Evolutionary conservation across 1,284 basidiomycete species (phyloP).

Genomic region (Ceratobasidium sp.): DNA sequence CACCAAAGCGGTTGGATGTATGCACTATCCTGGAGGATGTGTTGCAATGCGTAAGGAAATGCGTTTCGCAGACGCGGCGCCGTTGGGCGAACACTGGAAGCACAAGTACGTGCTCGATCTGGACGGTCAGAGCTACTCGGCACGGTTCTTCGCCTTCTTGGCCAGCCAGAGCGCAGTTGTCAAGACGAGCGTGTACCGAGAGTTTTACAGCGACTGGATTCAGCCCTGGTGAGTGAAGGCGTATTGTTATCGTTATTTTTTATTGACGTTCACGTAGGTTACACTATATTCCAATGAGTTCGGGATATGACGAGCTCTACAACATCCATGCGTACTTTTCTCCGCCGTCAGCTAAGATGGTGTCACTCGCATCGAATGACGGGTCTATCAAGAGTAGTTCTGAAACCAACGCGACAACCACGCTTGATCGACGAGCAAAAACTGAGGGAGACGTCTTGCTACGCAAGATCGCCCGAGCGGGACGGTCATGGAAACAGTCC

Average conservation of each 20-base stretch:
- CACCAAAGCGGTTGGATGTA: constrained; percentile 68
- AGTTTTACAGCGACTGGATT: constrained; percentile 88
- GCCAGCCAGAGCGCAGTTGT: constrained; percentile 89
- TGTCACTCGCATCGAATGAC: constrained; percentile 60
- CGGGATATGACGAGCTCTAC: constrained; percentile 88
- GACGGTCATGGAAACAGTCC: constrained; percentile 88
- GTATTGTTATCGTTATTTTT: constrained; percentile 49
- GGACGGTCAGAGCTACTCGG: constrained; percentile 96
- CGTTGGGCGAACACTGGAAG: constrained; percentile 87
- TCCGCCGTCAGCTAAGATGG: constrained; percentile 72
- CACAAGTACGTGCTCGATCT: constrained; percentile 93
- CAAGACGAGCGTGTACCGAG: constrained; percentile 89
- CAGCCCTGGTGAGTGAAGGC: constrained; percentile 73
- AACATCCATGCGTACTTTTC: constrained; percentile 92
- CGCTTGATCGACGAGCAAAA: constrained; percentile 55
- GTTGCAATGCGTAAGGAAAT: constrained; percentile 73
- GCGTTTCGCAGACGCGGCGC: constrained; percentile 79
- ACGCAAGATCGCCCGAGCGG: constrained; percentile 83
- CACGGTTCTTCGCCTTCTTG: constrained; percentile 85
- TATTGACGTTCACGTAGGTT: constrained; percentile 66
- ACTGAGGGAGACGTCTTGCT: constrained; percentile 77
- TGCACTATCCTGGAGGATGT: constrained; percentile 67
- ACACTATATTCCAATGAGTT: constrained; percentile 90
- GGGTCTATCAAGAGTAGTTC: constrained; percentile 50
- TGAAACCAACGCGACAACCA: constrained; percentile 45